A percentile compares a stretch with the other conserved stretches of the same genome.
Evolutionary conservation across 1,139 yeast species (phyloP).

Genomic region (Pichia sp.): DNA sequence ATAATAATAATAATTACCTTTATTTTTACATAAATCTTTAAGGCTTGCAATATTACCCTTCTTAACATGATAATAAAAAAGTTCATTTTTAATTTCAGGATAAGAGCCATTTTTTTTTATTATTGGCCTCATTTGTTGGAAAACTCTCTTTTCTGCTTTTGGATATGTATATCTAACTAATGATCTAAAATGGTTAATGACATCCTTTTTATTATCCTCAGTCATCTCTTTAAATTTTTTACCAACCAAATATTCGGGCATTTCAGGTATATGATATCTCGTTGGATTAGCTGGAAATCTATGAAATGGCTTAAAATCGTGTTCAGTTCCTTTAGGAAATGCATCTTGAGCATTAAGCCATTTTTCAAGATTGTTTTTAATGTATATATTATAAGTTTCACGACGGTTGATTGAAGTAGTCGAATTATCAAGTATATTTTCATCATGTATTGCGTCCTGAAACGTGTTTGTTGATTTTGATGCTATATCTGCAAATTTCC

Average conservation of each 20-base stretch:
- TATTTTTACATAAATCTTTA: background rate
- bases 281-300: conserved; percentile 5
- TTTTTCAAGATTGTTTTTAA: conserved; percentile 1
- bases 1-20: background rate
- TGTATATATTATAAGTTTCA: background rate
- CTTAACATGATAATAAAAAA: conserved; percentile 2
- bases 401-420: background rate
- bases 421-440: background rate
- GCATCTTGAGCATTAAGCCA: conserved; percentile 3
- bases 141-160: conserved; percentile 1
- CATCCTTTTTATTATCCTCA: background rate
- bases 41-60: conserved; percentile 1
- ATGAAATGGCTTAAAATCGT: background rate
- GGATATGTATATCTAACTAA: conserved; percentile 7
- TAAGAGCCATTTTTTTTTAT: conserved; percentile 1
- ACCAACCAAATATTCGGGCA: background rate
- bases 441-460: background rate
- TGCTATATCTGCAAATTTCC: background rate
- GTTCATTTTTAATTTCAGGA: conserved; percentile 4
- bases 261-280: conserved; percentile 5
- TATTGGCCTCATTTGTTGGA: background rate
- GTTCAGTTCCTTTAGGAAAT: background rate
- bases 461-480: background rate
- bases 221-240: conserved; percentile 1
- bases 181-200: background rate